A percentile compares a stretch with the other conserved stretches of the same genome.
These are phyloP conservation scores for Scutellaria baicalensis DNA, from an alignment of 257 asterid species.

Conservation along the genomic window DNA sequence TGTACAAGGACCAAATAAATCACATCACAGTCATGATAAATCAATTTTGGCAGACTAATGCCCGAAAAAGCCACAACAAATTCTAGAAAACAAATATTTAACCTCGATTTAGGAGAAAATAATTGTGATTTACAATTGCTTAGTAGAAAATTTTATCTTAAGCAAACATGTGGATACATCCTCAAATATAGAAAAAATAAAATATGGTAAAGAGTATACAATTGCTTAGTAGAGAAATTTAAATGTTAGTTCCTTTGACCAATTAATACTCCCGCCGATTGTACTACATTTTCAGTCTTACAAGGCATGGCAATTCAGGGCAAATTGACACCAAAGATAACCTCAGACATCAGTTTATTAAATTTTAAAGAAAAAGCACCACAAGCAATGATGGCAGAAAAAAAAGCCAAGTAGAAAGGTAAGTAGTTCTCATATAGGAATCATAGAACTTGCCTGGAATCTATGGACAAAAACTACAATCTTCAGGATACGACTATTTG, in stretches of 20 bases:
- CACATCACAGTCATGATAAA: neutral
- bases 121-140: neutral
- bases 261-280: neutral
- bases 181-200: neutral
- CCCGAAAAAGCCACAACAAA: neutral
- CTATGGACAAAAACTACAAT: conserved; percentile 81
- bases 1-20: neutral
- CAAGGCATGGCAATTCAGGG: neutral
- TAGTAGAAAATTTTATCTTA: neutral
- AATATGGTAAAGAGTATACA: too few relatives aligned
- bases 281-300: neutral
- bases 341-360: neutral
- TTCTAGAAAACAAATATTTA: too few relatives aligned
- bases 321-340: neutral
- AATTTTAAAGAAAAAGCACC: neutral
- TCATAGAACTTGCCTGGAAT: conserved; percentile 55
- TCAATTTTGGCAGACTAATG: neutral
- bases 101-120: neutral
- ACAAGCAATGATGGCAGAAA: neutral
- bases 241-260: neutral
- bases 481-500: conserved; percentile 55
- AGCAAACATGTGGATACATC: neutral
- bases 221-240: neutral
- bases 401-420: neutral
- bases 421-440: neutral